phyloP scores from a whole-genome alignment of 169 alveolate species.

The Theileria parva region DNA sequence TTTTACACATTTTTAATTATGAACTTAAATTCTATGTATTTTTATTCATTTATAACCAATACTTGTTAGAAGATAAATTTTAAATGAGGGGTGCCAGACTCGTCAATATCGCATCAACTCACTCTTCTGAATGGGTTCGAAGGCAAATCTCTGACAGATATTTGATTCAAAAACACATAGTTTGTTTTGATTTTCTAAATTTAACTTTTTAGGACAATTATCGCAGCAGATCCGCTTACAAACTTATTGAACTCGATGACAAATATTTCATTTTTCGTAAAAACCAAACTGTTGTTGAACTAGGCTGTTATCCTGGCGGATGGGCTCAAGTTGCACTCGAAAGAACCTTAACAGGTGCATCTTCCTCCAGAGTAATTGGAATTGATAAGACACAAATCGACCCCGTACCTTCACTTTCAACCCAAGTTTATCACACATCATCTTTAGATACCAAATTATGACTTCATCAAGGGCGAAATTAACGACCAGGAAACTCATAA shows the following conservation, averaged over 20 bases:
- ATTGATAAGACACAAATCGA: constrained; percentile 59
- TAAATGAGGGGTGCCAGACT: constrained; percentile 46
- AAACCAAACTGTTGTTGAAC: constrained; percentile 73
- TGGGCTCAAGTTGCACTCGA: constrained; percentile 79
- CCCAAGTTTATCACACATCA: constrained; percentile 26
- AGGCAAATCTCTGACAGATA: constrained; percentile 77
- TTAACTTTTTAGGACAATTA: constrained; percentile 65
- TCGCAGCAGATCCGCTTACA: constrained; percentile 81
- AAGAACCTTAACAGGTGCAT: constrained; percentile 66
- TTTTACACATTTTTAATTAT: constrained; percentile 1
- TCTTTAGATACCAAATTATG: constrained; percentile 68
- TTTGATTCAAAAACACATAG: constrained; percentile 68
- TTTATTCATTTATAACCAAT: background rate
- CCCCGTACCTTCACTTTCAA: constrained; percentile 53
- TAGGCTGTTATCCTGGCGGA: constrained; percentile 80
- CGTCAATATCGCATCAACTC: constrained; percentile 64
- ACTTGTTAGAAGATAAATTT: background rate
- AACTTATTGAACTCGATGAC: constrained; percentile 75
- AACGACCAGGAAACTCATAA: constrained; percentile 69
- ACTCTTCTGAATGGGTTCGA: constrained; percentile 75
- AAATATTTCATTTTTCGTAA: constrained; percentile 69
- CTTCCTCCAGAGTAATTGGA: constrained; percentile 57
- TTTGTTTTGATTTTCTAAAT: background rate
- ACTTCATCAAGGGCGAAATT: constrained; percentile 75
- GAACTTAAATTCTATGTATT: background rate